Base-by-base conservation (phyloP, 805 yeast genomes). In the Komagataella pastoris region DNA sequence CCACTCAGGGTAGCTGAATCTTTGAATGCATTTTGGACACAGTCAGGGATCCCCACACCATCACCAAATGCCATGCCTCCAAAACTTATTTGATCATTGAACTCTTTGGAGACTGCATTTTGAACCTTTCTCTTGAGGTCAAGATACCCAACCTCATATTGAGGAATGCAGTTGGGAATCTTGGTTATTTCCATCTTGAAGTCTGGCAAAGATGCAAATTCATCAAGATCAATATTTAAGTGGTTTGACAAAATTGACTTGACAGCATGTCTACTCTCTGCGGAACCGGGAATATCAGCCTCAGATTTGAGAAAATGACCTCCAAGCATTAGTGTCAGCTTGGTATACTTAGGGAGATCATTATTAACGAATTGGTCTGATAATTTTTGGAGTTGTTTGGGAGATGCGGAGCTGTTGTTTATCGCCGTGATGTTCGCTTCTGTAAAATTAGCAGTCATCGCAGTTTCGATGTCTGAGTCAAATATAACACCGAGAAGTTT, bases 1-100 rank as follows among this genome's bases (percentile, higher is more conserved):
- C 40, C 53, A 36, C 51, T 24, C 14, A 66, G 62, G 44, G 65
- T 54, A n/a, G 63, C 56, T 4, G 90, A 93, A 52, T 73, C 77
- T 49, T 73, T 75, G 51, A 85, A 72, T 3, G 84, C 77, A 59
- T 81, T 80, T 36, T 77, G 64, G 1, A 88, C 83, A 56, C 90
- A 84, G 65, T 90, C 97, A 1, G 96, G 96, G 2, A 90, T 90
- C 1, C 97, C 97, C 7, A 88, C 81, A 1, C 95, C 91, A 47
- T 75, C 78, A 7, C 88, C 85, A 56, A 85, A 80, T 2, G 81
- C 73, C 81, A 86, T 88, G 0, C 97, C 97, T 17, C 93, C 89
- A 2, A 85, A 59, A 0, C 80, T 74, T 12, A 83, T 59, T 46
- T 67, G 67, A 43, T 73, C 68, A 1, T 62, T 56, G 57, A 70